Conservation (phyloP, 768 basidiomycete species). For the Suillus occidentalis region DNA sequence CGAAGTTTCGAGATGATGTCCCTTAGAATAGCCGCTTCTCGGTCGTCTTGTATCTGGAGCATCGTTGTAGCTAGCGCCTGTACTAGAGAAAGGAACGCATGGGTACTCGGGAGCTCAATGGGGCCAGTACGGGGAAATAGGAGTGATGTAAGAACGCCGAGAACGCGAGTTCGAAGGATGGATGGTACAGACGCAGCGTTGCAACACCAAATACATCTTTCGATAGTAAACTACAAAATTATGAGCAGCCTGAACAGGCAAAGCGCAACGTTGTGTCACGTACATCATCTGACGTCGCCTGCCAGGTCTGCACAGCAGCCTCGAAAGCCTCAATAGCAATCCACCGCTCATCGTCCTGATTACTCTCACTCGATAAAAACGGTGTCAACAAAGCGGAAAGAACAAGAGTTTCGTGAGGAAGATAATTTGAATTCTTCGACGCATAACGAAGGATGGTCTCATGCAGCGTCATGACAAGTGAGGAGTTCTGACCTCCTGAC, state of each 20-base stretch:
- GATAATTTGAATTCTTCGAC: slow-evolving; percentile 23
- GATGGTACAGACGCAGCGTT: slow-evolving; percentile 51
- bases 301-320: slow-evolving; percentile 56
- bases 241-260: slow-evolving; percentile 2
- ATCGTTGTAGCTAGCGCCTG: slow-evolving; percentile 54
- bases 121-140: slow-evolving; percentile 44
- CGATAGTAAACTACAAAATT: slow-evolving; percentile 44
- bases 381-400: slow-evolving; percentile 59
- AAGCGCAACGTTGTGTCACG: slow-evolving; percentile 15
- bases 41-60: slow-evolving; percentile 24
- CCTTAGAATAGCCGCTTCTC: slow-evolving; percentile 37
- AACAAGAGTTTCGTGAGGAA: slow-evolving; percentile 61
- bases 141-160: slow-evolving; percentile 49
- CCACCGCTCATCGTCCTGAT: slow-evolving; percentile 51
- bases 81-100: slow-evolving; percentile 50
- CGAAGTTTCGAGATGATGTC: slow-evolving; percentile 47
- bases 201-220: slow-evolving; percentile 72
- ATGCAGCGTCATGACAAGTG: slow-evolving; percentile 45
- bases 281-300: slow-evolving; percentile 52
- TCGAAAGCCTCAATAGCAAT: slow-evolving; percentile 64
- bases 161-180: slow-evolving; percentile 46
- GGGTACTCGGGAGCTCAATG: slow-evolving; percentile 41
- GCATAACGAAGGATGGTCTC: slow-evolving; percentile 48
- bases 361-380: slow-evolving; percentile 43
- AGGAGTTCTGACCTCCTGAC: slow-evolving; percentile 29